Conservation (phyloP, 148 eudicot genomes). For the Polygonum maritimum region DNA sequence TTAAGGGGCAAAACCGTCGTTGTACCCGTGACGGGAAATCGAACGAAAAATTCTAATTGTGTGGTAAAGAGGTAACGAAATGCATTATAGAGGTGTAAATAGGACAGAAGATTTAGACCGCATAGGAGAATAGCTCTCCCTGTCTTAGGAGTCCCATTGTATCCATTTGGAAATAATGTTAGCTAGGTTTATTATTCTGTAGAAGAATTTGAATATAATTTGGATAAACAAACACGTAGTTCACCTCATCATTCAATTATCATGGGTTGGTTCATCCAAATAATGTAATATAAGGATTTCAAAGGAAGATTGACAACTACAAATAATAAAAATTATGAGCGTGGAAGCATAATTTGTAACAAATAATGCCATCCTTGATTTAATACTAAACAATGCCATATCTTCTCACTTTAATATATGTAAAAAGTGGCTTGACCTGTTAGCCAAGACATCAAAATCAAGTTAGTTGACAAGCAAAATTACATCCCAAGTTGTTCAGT, state of each 20-base stretch:
- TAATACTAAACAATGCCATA: background rate
- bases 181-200: background rate
- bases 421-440: background rate
- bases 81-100: too few species aligned
- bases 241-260: background rate
- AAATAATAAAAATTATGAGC: background rate
- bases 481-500: slow-evolving; percentile 4
- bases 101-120: too few species aligned
- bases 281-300: background rate
- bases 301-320: background rate
- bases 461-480: slow-evolving; percentile 8
- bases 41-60: too few species aligned
- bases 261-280: background rate
- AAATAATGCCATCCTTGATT: background rate
- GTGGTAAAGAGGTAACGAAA: too few species aligned
- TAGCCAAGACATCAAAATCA: slow-evolving; percentile 1
- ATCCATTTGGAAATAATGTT: background rate
- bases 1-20: too few species aligned
- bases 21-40: too few species aligned
- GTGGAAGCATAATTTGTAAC: background rate
- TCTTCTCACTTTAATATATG: background rate
- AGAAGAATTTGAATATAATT: background rate
- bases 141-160: background rate
- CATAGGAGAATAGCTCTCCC: too few species aligned
- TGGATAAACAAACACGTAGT: background rate